A percentile compares a stretch with the other conserved stretches of the same genome.
Evolutionary conservation across 345 rosid species (phyloP).

Genomic region (Camelina laxa): DNA sequence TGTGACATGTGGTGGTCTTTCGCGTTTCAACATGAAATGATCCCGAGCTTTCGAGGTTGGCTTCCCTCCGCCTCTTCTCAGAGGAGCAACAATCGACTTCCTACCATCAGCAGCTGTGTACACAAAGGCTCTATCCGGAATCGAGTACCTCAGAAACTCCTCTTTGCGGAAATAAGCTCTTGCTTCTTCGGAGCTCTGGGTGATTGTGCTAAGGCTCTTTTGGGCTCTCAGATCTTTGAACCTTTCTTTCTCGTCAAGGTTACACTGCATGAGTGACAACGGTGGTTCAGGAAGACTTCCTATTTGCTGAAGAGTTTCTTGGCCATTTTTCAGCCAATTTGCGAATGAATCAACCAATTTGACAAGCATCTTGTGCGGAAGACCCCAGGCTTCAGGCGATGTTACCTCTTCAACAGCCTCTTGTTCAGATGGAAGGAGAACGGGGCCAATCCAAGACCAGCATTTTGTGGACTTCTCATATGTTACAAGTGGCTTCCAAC

Average conservation of each 20-base stretch:
- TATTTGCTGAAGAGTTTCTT: slow-evolving; percentile 91
- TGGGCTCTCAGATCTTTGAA: slow-evolving; percentile 98
- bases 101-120: slow-evolving; percentile 99
- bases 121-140: slow-evolving; percentile 97
- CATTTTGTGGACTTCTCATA: slow-evolving; percentile 79
- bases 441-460: slow-evolving; percentile 96
- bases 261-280: slow-evolving; percentile 72
- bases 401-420: slow-evolving; percentile 85
- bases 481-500: slow-evolving; percentile 90
- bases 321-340: slow-evolving; percentile 94
- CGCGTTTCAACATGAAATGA: slow-evolving; percentile 99
- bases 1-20: slow-evolving; percentile 99
- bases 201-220: slow-evolving; percentile 91
- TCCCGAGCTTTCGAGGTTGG: slow-evolving; percentile 99
- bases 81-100: slow-evolving; percentile 94
- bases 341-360: slow-evolving; percentile 98
- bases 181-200: slow-evolving; percentile 85
- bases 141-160: slow-evolving; percentile 89
- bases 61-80: slow-evolving; percentile 99
- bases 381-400: slow-evolving; percentile 94
- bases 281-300: slow-evolving; percentile 99
- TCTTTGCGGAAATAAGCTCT: slow-evolving; percentile 90
- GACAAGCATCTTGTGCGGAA: slow-evolving; percentile 92
- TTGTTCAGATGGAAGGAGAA: slow-evolving; percentile 58
- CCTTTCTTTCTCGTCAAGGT: slow-evolving; percentile 94